Evolutionary conservation across 2,329 filamentous ascomycete genomes (phyloP).

Genomic region (Juglanconis juglandina): DNA sequence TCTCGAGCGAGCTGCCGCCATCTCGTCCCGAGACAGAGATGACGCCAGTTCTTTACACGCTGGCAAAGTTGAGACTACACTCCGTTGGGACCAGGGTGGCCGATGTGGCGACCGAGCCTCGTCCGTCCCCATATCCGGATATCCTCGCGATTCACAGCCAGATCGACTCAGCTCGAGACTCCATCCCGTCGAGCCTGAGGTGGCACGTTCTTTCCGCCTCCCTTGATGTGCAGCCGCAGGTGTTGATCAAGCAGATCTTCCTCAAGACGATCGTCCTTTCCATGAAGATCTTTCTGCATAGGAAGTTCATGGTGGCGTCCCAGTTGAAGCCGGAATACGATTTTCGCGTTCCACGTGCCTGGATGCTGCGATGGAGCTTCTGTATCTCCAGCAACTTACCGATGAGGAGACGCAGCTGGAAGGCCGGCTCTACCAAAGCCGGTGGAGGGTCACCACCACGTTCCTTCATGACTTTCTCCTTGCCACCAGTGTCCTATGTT

Average conservation of each 20-base stretch:
- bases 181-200: slow-evolving; percentile 18
- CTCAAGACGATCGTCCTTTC: slow-evolving; percentile 50
- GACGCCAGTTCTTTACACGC: slow-evolving; percentile 24
- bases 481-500: slow-evolving; percentile 44
- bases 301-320: slow-evolving; percentile 44
- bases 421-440: slow-evolving; percentile 38
- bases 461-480: slow-evolving; percentile 45
- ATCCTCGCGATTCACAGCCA: slow-evolving; percentile 22
- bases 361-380: slow-evolving; percentile 43
- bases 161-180: slow-evolving; percentile 13
- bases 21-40: slow-evolving; percentile 28
- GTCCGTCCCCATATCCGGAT: slow-evolving; percentile 21
- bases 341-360: slow-evolving; percentile 44
- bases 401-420: slow-evolving; percentile 43
- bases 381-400: slow-evolving; percentile 46
- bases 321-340: slow-evolving; percentile 28
- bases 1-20: slow-evolving; percentile 34
- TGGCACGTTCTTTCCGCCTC: slow-evolving; percentile 26
- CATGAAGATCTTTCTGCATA: slow-evolving; percentile 49
- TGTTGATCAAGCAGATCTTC: slow-evolving; percentile 50
- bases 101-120: slow-evolving; percentile 20
- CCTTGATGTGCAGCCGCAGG: slow-evolving; percentile 44
- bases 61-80: slow-evolving; percentile 22
- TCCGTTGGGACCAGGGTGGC: slow-evolving; percentile 18
- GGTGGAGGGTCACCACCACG: slow-evolving; percentile 44